Conservation (phyloP, 108 stramenopile genomes). For the Skeletonema grethae region DNA sequence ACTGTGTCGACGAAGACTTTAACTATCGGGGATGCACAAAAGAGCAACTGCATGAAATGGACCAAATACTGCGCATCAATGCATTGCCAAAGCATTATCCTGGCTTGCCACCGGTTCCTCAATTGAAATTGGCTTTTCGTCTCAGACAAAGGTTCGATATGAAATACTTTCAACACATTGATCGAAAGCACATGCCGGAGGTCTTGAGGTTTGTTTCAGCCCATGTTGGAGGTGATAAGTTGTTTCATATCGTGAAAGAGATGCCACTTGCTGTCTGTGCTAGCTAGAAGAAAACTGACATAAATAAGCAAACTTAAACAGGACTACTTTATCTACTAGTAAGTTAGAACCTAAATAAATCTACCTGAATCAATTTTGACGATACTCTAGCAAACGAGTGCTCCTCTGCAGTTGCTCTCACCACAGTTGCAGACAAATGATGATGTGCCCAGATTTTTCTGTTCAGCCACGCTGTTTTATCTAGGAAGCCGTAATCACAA, state of each 20-base stretch:
- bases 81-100: constrained; percentile 1
- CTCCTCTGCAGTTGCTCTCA: constrained; percentile 3
- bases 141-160: constrained; percentile 3
- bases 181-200: neutral
- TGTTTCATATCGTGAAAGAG: neutral
- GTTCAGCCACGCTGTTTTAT: neutral
- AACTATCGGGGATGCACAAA: neutral
- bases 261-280: constrained; percentile 12
- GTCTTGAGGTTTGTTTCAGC: neutral
- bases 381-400: neutral
- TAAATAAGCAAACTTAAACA: neutral
- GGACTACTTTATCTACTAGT: neutral
- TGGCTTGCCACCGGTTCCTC: neutral
- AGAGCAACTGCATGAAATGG: neutral
- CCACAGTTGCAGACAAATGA: constrained; percentile 4
- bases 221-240: constrained; percentile 3
- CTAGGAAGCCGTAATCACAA: constrained; percentile 30
- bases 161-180: neutral
- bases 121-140: neutral
- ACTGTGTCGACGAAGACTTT: constrained; percentile 3
- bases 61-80: neutral
- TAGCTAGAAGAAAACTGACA: neutral
- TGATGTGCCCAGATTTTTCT: neutral
- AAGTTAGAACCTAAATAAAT: neutral
- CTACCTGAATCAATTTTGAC: neutral